Percentiles rank a stretch among this genome's conserved stretches.
Conservation (phyloP, 2,329 filamentous ascomycete species). For the Trichocomaceae sp. region DNA sequence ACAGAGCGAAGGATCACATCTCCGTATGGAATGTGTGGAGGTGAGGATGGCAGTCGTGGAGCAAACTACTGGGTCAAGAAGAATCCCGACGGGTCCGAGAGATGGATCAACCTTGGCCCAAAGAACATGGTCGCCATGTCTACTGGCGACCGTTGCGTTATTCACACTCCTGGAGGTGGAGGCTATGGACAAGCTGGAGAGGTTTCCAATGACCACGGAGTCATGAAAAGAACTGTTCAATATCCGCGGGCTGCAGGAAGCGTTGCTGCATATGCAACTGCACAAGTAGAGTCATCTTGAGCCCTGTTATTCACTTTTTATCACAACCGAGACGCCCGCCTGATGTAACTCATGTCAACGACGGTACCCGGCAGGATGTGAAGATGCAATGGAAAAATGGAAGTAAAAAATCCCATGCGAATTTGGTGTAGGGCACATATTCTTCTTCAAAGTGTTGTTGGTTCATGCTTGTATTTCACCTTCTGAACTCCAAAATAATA, state of each 20-base stretch:
- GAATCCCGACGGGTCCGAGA: not conserved
- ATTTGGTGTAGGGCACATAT: no score
- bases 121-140: constrained; percentile 2
- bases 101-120: constrained; percentile 4
- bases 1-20: constrained; percentile 2
- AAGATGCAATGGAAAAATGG: no score
- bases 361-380: not conserved
- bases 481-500: no score
- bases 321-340: not conserved
- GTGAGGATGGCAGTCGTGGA: constrained; percentile 4
- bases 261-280: not conserved
- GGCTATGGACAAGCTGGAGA: constrained; percentile 1
- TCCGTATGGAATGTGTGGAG: constrained; percentile 7
- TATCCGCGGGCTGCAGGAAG: not conserved
- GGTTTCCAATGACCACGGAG: not conserved
- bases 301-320: not conserved
- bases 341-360: not conserved
- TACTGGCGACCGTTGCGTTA: constrained; percentile 1
- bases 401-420: no score
- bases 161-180: constrained; percentile 6
- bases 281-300: not conserved
- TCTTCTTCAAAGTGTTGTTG: no score
- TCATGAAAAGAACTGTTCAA: not conserved
- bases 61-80: constrained; percentile 1
- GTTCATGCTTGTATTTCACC: no score